Evolutionary conservation across 495 filamentous ascomycete genomes (phyloP).

Genomic region (Cetradonia linearis): DNA sequence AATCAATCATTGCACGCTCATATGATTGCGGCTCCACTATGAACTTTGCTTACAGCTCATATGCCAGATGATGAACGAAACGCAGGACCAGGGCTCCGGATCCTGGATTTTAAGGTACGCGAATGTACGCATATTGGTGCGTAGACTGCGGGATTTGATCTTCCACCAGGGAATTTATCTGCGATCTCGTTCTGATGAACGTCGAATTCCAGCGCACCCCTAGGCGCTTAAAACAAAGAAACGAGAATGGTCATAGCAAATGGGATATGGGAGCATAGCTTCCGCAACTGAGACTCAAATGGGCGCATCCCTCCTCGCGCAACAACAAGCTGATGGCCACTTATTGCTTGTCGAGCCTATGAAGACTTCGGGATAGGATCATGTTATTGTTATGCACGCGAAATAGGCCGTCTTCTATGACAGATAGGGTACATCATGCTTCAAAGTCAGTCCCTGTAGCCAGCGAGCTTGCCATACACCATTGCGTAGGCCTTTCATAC

Average conservation of each 20-base stretch:
- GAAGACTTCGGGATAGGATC: background rate
- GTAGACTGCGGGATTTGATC: background rate
- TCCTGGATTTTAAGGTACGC: background rate
- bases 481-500: background rate
- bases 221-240: background rate
- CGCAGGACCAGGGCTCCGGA: background rate
- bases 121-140: background rate
- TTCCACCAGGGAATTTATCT: background rate
- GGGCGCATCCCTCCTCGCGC: too few relatives aligned
- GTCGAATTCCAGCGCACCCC: background rate
- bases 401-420: too few relatives aligned
- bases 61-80: background rate
- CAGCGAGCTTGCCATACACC: background rate
- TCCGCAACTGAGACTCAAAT: too few relatives aligned
- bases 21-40: background rate
- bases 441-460: background rate
- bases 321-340: background rate
- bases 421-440: background rate
- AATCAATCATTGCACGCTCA: background rate
- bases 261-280: background rate
- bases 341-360: background rate
- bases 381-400: background rate
- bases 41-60: background rate
- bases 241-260: background rate
- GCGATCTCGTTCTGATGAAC: background rate